phyloP scores from a whole-genome alignment of 177 flowering plant genomes.

The Tripterygium wilfordii region DNA sequence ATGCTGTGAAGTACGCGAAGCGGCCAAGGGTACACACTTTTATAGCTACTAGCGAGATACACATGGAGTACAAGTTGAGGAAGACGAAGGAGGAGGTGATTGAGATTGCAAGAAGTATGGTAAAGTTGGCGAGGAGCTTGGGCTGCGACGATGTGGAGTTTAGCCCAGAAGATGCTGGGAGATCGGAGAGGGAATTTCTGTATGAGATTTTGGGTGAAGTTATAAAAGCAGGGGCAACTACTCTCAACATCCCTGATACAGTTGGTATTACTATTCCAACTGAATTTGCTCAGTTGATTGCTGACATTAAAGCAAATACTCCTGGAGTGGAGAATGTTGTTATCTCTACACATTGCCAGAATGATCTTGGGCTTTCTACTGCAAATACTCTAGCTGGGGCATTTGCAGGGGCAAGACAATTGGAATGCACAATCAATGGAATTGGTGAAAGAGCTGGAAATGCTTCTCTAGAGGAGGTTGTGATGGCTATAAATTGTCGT shows the following conservation, averaged over 20 bases:
- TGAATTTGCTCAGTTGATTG: conserved; percentile 81
- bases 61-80: conserved; percentile 76
- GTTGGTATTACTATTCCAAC: conserved; percentile 69
- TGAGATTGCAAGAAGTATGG: conserved; percentile 77
- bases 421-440: conserved; percentile 93
- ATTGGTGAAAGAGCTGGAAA: conserved; percentile 99
- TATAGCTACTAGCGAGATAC: conserved; percentile 91
- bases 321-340: conserved; percentile 86
- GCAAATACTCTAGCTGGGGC: conserved; percentile 94
- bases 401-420: conserved; percentile 85
- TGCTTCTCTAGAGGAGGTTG: conserved; percentile 99
- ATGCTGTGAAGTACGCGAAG: conserved; percentile 74
- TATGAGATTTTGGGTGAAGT: conserved; percentile 82
- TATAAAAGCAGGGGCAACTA: conserved; percentile 94
- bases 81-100: conserved; percentile 75
- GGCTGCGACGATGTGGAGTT: conserved; percentile 90
- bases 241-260: conserved; percentile 97
- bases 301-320: conserved; percentile 87
- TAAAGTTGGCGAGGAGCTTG: conserved; percentile 73
- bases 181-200: conserved; percentile 83
- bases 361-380: conserved; percentile 97
- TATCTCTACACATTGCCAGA: conserved; percentile 97
- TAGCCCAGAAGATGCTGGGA: conserved; percentile 98
- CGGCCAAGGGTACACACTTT: conserved; percentile 84
- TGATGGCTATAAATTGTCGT: conserved; percentile 84